phyloP scores from a whole-genome alignment of 2,329 filamentous ascomycete genomes.

The Alternaria ethzedia region DNA sequence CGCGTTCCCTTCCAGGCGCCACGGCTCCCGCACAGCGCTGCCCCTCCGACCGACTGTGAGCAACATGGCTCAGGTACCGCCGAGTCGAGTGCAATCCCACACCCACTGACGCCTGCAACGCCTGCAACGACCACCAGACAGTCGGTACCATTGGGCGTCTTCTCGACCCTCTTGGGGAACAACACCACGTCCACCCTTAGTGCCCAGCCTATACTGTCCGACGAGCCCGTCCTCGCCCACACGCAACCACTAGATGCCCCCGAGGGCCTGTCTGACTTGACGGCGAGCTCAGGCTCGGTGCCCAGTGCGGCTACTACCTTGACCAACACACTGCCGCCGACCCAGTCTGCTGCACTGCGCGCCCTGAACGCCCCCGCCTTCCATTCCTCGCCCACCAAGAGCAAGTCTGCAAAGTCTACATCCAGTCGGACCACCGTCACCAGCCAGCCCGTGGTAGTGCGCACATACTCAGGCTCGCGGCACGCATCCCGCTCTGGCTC shows the following conservation, averaged over 20 bases:
- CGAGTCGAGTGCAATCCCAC: constrained; percentile 35
- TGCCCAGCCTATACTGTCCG: constrained; percentile 16
- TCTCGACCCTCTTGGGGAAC: constrained; percentile 41
- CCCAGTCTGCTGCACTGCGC: constrained; percentile 47
- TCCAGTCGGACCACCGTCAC: constrained; percentile 49
- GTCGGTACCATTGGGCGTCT: constrained; percentile 39
- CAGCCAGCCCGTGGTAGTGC: constrained; percentile 54
- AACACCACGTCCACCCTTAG: constrained; percentile 27
- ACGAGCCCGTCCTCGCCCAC: constrained; percentile 33
- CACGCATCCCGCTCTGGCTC: constrained; percentile 44
- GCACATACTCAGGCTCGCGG: constrained; percentile 48
- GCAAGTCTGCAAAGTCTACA: constrained; percentile 46
- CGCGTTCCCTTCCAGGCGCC: constrained; percentile 33
- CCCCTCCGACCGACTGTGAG: constrained; percentile 25
- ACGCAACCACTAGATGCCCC: constrained; percentile 37
- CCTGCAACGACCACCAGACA: constrained; percentile 46
- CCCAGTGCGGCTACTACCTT: constrained; percentile 46
- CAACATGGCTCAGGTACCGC: constrained; percentile 24
- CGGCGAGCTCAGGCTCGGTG: constrained; percentile 41
- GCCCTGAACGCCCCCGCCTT: constrained; percentile 49
- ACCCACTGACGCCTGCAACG: constrained; percentile 44
- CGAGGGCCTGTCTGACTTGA: constrained; percentile 38
- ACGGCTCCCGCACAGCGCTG: constrained; percentile 19
- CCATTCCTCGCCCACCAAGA: constrained; percentile 39
- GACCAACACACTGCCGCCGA: constrained; percentile 46